Evolutionary conservation across 306 rosid genomes (phyloP).

Genomic region (Canavalia gladiata): DNA sequence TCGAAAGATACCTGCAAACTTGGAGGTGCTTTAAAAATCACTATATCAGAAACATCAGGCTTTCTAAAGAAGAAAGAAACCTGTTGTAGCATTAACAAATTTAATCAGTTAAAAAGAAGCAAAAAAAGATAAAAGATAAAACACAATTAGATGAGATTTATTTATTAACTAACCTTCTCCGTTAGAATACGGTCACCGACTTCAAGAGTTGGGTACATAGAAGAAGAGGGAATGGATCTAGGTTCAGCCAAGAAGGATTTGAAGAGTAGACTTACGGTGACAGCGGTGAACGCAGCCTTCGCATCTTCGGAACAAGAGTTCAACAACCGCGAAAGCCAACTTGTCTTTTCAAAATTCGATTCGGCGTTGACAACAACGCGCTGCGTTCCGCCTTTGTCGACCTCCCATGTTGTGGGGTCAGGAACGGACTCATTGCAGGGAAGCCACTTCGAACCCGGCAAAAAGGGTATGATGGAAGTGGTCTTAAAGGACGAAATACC

Average conservation of each 20-base stretch:
- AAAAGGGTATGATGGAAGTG: conserved; percentile 67
- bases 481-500: conserved; percentile 76
- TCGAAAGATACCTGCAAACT: conserved; percentile 67
- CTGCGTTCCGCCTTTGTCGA: conserved; percentile 72
- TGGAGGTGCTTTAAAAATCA: conserved; percentile 88
- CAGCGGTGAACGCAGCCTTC: conserved; percentile 80
- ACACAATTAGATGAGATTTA: neutral
- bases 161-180: conserved; percentile 77
- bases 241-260: conserved; percentile 92
- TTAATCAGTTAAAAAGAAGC: conserved; percentile 19
- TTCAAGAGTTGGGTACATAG: conserved; percentile 91
- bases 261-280: conserved; percentile 77
- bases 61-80: conserved; percentile 85
- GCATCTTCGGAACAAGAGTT: conserved; percentile 76
- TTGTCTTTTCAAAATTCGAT: conserved; percentile 51
- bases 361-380: conserved; percentile 11
- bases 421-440: conserved; percentile 73
- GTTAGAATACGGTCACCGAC: conserved; percentile 94
- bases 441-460: conserved; percentile 82
- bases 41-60: conserved; percentile 94
- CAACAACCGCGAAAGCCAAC: conserved; percentile 77
- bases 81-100: conserved; percentile 56
- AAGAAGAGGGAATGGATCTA: conserved; percentile 88
- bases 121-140: neutral
- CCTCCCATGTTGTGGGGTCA: conserved; percentile 50